Conservation (phyloP, 2,329 filamentous ascomycete species). For the Allantophomopsis cytisporea region DNA sequence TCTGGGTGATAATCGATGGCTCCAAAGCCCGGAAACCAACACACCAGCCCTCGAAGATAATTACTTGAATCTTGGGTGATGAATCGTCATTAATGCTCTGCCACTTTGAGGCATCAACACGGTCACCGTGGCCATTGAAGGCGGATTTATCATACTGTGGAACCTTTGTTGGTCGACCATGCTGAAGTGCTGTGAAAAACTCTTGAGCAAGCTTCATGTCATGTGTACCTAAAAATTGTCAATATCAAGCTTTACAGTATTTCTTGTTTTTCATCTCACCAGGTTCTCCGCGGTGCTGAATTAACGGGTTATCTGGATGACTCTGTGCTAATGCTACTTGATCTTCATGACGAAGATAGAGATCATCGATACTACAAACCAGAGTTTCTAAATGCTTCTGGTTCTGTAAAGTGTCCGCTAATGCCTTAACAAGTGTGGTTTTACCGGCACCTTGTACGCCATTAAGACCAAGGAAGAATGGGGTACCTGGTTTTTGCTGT, state of each 20-base stretch:
- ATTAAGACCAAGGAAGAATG: conserved; percentile 80
- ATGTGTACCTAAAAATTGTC: conserved; percentile 32
- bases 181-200: conserved; percentile 38
- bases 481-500: conserved; percentile 23
- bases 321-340: conserved; percentile 37
- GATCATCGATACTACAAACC: conserved; percentile 53
- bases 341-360: conserved; percentile 49
- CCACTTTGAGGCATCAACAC: conserved; percentile 37
- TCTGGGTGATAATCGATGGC: conserved; percentile 27
- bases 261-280: conserved; percentile 16
- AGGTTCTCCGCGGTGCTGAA: conserved; percentile 55
- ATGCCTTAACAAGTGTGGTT: conserved; percentile 65
- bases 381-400: conserved; percentile 37
- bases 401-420: conserved; percentile 39
- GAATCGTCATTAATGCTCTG: conserved; percentile 22
- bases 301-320: conserved; percentile 42
- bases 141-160: conserved; percentile 56
- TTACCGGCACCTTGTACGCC: conserved; percentile 89
- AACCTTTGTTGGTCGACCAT: conserved; percentile 32
- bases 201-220: conserved; percentile 40
- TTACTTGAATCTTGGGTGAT: conserved; percentile 23
- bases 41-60: conserved; percentile 64
- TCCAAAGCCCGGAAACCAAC: conserved; percentile 49
- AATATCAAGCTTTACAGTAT: not conserved
- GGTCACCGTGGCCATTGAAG: conserved; percentile 50